Conservation (phyloP, 2,329 filamentous ascomycete species). For the Penicillium sp. region DNA sequence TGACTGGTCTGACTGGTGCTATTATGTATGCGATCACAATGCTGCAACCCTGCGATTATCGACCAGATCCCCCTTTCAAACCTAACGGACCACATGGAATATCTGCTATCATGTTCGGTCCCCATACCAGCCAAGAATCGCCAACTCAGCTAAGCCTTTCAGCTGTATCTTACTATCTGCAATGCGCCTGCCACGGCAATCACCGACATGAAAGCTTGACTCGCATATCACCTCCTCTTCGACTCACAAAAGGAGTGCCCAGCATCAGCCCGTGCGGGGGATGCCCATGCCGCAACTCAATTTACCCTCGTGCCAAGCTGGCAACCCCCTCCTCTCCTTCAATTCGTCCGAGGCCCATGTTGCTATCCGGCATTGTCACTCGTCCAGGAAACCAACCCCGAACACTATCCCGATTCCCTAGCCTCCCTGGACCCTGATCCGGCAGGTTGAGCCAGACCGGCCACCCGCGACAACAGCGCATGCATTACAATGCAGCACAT, state of each 20-base stretch:
- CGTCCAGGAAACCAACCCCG: not conserved
- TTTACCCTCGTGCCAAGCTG: not conserved
- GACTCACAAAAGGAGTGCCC: not conserved
- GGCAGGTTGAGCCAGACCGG: slow-evolving; percentile 11
- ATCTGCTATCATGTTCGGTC: not conserved
- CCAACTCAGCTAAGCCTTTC: slow-evolving; percentile 1
- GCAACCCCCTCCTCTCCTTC: not conserved
- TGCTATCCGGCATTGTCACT: not conserved
- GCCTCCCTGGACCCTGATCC: slow-evolving; percentile 5
- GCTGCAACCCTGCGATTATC: not conserved
- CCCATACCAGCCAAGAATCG: not conserved
- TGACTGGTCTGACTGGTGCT: not conserved
- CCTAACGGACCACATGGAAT: not conserved
- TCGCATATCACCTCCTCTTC: not conserved
- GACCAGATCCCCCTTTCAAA: not conserved
- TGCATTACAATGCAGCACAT: not conserved
- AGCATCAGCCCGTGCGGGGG: slow-evolving; percentile 4
- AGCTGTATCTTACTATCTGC: not conserved
- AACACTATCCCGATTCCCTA: not conserved
- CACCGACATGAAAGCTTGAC: slow-evolving; percentile 18
- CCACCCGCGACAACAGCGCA: not conserved
- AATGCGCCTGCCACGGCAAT: slow-evolving; percentile 5
- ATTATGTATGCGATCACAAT: not conserved
- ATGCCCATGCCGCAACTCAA: slow-evolving; percentile 1
- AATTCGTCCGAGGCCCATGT: not conserved